phyloP scores from a whole-genome alignment of 2,329 filamentous ascomycete species.

The Fusarium robinianum region DNA sequence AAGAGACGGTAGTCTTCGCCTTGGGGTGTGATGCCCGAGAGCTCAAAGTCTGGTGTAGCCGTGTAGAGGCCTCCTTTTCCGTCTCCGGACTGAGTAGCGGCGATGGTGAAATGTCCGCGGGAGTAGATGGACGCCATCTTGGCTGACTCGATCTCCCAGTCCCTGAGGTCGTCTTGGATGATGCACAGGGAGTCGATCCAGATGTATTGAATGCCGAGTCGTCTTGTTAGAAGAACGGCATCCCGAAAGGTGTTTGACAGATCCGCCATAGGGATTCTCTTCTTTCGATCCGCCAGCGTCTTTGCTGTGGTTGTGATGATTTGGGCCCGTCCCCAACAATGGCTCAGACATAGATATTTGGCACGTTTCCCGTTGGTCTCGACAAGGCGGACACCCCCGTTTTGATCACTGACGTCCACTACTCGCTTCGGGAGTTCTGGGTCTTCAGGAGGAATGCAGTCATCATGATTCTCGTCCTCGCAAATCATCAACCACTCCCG shows the following conservation, averaged over 20 bases:
- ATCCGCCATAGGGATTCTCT: constrained; percentile 1
- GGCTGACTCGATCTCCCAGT: constrained; percentile 26
- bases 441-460: not conserved
- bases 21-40: not conserved
- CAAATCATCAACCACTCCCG: not conserved
- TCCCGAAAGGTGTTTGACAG: constrained; percentile 15
- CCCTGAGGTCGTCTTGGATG: constrained; percentile 24
- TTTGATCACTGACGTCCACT: not conserved
- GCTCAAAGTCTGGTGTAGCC: constrained; percentile 1
- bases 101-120: constrained; percentile 22
- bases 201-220: constrained; percentile 20
- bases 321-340: constrained; percentile 9
- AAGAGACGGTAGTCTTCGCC: constrained; percentile 2
- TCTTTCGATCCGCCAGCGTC: constrained; percentile 6
- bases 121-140: constrained; percentile 30
- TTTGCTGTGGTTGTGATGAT: constrained; percentile 1
- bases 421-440: constrained; percentile 6
- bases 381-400: not conserved
- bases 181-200: constrained; percentile 35
- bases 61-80: constrained; percentile 15
- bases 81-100: constrained; percentile 16
- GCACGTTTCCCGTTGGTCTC: not conserved
- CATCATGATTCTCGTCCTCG: not conserved
- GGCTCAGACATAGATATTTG: constrained; percentile 10
- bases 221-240: constrained; percentile 8